phyloP scores from a whole-genome alignment of 2,329 filamentous ascomycete genomes.

The Esteya vermicola region DNA sequence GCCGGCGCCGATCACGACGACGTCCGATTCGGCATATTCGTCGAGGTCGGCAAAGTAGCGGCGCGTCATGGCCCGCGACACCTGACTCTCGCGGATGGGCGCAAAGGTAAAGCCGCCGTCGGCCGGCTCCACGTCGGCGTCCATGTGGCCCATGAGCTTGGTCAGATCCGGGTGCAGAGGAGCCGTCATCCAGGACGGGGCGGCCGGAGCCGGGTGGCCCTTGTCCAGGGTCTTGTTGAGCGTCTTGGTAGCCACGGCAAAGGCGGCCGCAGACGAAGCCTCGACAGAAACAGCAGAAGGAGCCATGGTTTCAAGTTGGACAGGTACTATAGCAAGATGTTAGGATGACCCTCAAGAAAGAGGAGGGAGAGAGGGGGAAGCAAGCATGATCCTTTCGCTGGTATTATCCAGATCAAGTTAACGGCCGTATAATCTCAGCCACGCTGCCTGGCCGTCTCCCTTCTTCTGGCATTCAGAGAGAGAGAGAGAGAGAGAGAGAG shows the following conservation, averaged over 20 bases:
- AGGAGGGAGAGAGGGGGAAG: conserved; percentile 33
- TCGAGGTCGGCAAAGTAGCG: conserved; percentile 89
- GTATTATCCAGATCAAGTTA: conserved; percentile 27
- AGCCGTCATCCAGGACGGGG: conserved; percentile 24
- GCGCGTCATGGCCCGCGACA: conserved; percentile 83
- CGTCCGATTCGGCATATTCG: conserved; percentile 79
- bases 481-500: not conserved
- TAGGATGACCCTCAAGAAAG: conserved; percentile 10
- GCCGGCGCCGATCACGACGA: conserved; percentile 85
- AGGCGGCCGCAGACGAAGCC: not conserved
- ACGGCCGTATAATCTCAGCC: conserved; percentile 24
- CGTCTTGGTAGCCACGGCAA: conserved; percentile 22
- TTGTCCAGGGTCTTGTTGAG: conserved; percentile 30
- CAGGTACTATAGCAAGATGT: conserved; percentile 11
- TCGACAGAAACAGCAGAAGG: conserved; percentile 42
- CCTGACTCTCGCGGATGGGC: conserved; percentile 81
- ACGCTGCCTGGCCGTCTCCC: conserved; percentile 1
- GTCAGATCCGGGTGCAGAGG: conserved; percentile 14
- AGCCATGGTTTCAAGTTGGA: conserved; percentile 54
- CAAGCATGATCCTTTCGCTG: conserved; percentile 99
- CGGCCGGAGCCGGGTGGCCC: too few relatives aligned
- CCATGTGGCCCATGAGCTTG: conserved; percentile 57
- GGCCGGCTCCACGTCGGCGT: too few relatives aligned
- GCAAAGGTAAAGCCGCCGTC: conserved; percentile 56
- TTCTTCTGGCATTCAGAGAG: not conserved